phyloP scores from a whole-genome alignment of 2,329 filamentous ascomycete species.

The Pseudonectria buxi region DNA sequence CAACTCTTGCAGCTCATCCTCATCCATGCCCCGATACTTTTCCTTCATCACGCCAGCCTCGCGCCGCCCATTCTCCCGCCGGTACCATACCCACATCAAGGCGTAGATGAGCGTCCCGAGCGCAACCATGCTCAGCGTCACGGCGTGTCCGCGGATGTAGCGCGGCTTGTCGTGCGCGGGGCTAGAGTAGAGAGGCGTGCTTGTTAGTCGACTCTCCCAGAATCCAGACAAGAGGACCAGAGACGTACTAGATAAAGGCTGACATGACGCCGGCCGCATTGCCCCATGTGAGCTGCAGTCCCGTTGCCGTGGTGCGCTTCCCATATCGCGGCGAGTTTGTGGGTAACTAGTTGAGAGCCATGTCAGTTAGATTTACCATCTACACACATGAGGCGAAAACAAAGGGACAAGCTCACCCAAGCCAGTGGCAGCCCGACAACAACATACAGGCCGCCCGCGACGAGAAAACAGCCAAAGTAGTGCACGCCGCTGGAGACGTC shows the following conservation, averaged over 20 bases:
- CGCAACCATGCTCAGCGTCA: slow-evolving; percentile 52
- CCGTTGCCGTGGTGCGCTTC: slow-evolving; percentile 66
- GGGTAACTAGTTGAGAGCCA: slow-evolving; percentile 35
- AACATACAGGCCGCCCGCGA: slow-evolving; percentile 65
- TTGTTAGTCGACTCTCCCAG: too few relatives aligned
- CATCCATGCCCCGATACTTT: slow-evolving; percentile 33
- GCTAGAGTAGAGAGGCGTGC: slow-evolving; percentile 20
- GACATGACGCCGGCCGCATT: slow-evolving; percentile 69
- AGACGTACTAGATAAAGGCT: slow-evolving; percentile 52
- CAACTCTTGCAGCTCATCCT: slow-evolving; percentile 43
- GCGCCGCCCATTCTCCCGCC: slow-evolving; percentile 39
- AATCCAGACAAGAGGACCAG: background rate
- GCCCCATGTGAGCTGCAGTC: slow-evolving; percentile 63
- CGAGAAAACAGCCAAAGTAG: slow-evolving; percentile 71
- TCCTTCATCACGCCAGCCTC: slow-evolving; percentile 32
- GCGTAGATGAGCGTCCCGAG: slow-evolving; percentile 47
- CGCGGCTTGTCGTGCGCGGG: slow-evolving; percentile 43
- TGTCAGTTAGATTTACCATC: background rate
- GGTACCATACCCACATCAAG: slow-evolving; percentile 48
- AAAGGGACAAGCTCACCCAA: slow-evolving; percentile 36
- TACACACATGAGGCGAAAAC: background rate
- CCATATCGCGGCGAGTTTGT: slow-evolving; percentile 68
- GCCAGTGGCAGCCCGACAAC: slow-evolving; percentile 50
- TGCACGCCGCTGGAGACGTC: slow-evolving; percentile 54
- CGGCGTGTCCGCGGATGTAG: slow-evolving; percentile 56